Base-by-base conservation (phyloP, 176 grass and related monocot species). In the Pharus latifolius region DNA sequence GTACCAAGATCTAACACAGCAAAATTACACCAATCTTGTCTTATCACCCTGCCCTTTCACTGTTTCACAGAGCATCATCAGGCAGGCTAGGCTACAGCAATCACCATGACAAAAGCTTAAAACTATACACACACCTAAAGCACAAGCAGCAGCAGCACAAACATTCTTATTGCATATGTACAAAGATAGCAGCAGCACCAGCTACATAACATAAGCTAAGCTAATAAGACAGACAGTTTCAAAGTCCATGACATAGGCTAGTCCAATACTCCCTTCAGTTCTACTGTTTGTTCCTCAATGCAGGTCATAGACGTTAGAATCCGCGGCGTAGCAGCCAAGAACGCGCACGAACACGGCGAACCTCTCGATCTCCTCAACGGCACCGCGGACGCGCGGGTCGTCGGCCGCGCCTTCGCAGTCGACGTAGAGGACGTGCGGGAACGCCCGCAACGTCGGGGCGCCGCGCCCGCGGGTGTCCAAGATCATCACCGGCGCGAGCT, bases 231-330 rank as follows among this genome's bases (percentile, higher is more conserved):
- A n/a, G n/a, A n/a, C n/a, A 14, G 12, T 53, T 27, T 27, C 50
- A 20, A 2, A 54, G 11, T 54, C 12, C 22, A 54, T n/a, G n/a
- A n/a, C n/a, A n/a, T n/a, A n/a, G n/a, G n/a, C n/a, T n/a, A n/a
- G n/a, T n/a, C n/a, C n/a, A n/a, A n/a, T n/a, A n/a, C n/a, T n/a
- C n/a, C n/a, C 35, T 38, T 9, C 35, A 4, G 6, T 38, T 38
- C 35, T 38, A 5, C 35, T 18, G 35, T 40, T 54, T n/a, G 18
- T 12, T 29, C 23, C 52, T 86, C 56, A 88, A 61, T 88, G 79
- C 20, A 88, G 85, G 20, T 80, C 85, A 33, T 88, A 88, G 54
- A 88, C 49, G 16, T 80, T 71, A 12, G 75, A 45, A 56, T 88
- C 80, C 14, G 63, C 77, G 3, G 83, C 45, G 44, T 86, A 86